Conservation (phyloP, 345 rosid species). For the Ailanthus altissimus region DNA sequence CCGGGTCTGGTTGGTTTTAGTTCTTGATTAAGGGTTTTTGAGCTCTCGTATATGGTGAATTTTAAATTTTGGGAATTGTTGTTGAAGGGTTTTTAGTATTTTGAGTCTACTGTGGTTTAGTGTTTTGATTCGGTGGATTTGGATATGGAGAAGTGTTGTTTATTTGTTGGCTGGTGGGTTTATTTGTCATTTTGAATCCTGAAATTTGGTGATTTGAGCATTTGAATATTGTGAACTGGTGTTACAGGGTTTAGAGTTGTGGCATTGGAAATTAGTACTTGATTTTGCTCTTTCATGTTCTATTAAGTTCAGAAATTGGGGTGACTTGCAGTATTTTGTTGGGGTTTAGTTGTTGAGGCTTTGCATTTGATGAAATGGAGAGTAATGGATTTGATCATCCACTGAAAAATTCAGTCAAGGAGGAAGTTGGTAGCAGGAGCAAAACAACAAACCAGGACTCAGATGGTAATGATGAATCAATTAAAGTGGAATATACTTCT, state of each 20-base stretch:
- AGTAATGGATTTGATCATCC: slow-evolving; percentile 53
- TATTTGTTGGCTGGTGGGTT: background rate
- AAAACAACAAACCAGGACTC: slow-evolving; percentile 27
- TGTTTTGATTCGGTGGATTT: slow-evolving; percentile 8
- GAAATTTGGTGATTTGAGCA: background rate
- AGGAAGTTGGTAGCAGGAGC: slow-evolving; percentile 30
- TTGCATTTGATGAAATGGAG: slow-evolving; percentile 46
- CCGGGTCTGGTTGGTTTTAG: slow-evolving; percentile 4
- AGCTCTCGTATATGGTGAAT: background rate
- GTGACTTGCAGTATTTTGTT: slow-evolving; percentile 4
- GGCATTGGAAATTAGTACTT: background rate
- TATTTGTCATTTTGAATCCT: background rate
- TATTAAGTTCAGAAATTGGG: slow-evolving; percentile 5
- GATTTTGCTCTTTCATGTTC: background rate
- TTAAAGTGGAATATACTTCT: slow-evolving; percentile 23
- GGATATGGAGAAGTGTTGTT: background rate
- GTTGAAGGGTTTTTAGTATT: slow-evolving; percentile 13
- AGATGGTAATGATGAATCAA: slow-evolving; percentile 21
- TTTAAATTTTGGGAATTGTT: slow-evolving; percentile 8
- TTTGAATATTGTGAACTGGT: background rate
- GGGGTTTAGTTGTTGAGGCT: slow-evolving; percentile 17
- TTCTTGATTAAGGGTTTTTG: slow-evolving; percentile 12
- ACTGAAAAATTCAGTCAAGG: slow-evolving; percentile 32
- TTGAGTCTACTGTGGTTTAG: slow-evolving; percentile 10
- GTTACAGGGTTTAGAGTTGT: background rate